Conservation (phyloP, 352 stramenopile genomes). For the Halophytophthora batemanensis region DNA sequence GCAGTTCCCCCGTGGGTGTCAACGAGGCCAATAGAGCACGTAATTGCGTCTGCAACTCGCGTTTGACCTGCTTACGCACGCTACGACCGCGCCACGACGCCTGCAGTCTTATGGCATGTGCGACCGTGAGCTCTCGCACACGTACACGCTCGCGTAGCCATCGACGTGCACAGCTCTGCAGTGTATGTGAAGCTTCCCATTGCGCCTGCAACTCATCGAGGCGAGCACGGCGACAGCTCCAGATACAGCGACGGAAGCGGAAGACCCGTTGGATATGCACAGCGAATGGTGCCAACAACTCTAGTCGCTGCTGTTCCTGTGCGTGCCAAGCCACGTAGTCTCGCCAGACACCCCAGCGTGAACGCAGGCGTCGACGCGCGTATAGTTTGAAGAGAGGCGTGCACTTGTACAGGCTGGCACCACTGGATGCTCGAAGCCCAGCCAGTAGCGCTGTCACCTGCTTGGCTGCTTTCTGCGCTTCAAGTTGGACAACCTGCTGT, state of each 20-base stretch:
- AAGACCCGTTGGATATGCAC: slow-evolving; percentile 63
- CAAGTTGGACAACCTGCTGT: slow-evolving; percentile 21
- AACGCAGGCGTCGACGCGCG: slow-evolving; percentile 32
- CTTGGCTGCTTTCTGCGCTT: slow-evolving; percentile 22
- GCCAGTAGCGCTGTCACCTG: slow-evolving; percentile 39
- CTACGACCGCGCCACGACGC: slow-evolving; percentile 42
- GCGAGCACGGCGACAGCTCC: slow-evolving; percentile 25
- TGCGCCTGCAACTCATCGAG: slow-evolving; percentile 29
- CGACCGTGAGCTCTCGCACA: slow-evolving; percentile 15
- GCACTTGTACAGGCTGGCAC: slow-evolving; percentile 51
- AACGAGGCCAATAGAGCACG: slow-evolving; percentile 40
- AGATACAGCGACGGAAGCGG: slow-evolving; percentile 37
- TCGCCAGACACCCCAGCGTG: slow-evolving; percentile 35
- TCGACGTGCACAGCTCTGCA: slow-evolving; percentile 32
- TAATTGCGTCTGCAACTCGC: slow-evolving; percentile 37
- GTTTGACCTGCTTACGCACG: slow-evolving; percentile 36
- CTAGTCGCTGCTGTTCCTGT: slow-evolving; percentile 32
- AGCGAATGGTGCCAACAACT: slow-evolving; percentile 38
- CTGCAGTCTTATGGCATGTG: slow-evolving; percentile 38
- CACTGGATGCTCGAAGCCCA: slow-evolving; percentile 31
- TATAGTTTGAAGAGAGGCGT: slow-evolving; percentile 63
- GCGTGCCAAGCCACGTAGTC: slow-evolving; percentile 44
- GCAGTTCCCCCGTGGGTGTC: slow-evolving; percentile 54
- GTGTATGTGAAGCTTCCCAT: slow-evolving; percentile 30
- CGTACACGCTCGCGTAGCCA: slow-evolving; percentile 25